phyloP scores from a whole-genome alignment of 495 filamentous ascomycete species.

The Saxophila tyrrhenica region DNA sequence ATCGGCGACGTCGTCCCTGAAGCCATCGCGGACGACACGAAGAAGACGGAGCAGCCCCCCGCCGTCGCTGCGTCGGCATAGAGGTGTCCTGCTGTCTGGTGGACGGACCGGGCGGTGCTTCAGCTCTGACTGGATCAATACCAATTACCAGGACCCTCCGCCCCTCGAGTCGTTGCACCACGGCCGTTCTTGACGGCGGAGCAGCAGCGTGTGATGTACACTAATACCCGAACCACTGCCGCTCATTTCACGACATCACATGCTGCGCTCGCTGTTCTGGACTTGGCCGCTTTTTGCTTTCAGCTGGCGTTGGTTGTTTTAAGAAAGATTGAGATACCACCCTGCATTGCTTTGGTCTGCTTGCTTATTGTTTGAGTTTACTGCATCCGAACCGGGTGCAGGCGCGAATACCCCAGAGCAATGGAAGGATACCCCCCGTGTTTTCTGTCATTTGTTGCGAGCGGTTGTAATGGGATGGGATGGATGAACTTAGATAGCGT shows the following conservation, averaged over 20 bases:
- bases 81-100: conserved; percentile 7
- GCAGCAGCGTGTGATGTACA: no score
- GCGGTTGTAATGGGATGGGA: background rate
- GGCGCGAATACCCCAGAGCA: conserved; percentile 2
- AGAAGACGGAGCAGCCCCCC: conserved; percentile 20
- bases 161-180: background rate
- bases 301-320: background rate
- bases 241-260: no score
- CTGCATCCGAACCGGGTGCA: background rate
- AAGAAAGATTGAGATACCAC: background rate
- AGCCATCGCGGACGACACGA: conserved; percentile 15
- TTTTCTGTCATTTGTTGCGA: background rate
- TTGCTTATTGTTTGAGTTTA: background rate
- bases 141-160: background rate
- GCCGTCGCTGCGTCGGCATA: conserved; percentile 36
- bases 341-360: background rate
- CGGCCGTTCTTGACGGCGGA: background rate
- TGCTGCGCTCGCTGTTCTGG: background rate
- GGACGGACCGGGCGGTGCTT: no score
- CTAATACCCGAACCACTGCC: background rate
- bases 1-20: conserved; percentile 33
- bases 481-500: background rate
- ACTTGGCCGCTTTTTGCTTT: background rate
- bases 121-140: no score
- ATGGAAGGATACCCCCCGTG: conserved; percentile 1